phyloP scores from a whole-genome alignment of 257 asterid genomes.

The Pogostemon cablin region DNA sequence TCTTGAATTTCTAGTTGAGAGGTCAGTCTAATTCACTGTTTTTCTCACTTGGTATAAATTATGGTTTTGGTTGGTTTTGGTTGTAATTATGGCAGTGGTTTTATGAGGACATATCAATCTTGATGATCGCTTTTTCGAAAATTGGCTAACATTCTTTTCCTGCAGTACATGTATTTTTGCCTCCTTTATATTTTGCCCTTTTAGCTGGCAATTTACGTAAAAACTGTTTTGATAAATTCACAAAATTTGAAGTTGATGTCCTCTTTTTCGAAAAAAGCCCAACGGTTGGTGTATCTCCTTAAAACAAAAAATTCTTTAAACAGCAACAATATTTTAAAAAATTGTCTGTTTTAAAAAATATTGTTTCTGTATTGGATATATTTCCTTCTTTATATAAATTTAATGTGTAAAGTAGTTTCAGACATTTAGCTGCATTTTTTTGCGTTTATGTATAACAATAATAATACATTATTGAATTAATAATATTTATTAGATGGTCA shows the following conservation, averaged over 20 bases:
- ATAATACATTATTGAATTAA: neutral
- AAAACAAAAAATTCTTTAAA: too few relatives aligned
- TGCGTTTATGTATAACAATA: neutral
- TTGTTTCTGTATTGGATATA: neutral
- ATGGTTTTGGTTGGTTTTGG: slow-evolving; percentile 11
- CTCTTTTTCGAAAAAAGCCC: neutral
- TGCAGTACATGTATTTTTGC: neutral
- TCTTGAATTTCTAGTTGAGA: slow-evolving; percentile 51
- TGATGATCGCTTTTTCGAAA: slow-evolving; percentile 1
- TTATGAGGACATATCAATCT: slow-evolving; percentile 24
- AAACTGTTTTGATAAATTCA: neutral
- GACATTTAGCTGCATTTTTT: neutral
- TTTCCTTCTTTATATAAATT: neutral
- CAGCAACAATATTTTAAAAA: too few relatives aligned
- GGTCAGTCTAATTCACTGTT: slow-evolving; percentile 43
- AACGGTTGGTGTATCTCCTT: neutral
- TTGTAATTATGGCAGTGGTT: neutral
- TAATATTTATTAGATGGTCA: neutral
- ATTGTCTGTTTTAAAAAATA: neutral
- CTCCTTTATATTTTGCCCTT: neutral
- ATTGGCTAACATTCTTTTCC: neutral
- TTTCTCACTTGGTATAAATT: slow-evolving; percentile 17
- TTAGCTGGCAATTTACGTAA: neutral
- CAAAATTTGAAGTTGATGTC: neutral
- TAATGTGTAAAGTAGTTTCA: neutral